Evolutionary conservation across 2,329 filamentous ascomycete species (phyloP).

Genomic region (Stemphylium beticola): DNA sequence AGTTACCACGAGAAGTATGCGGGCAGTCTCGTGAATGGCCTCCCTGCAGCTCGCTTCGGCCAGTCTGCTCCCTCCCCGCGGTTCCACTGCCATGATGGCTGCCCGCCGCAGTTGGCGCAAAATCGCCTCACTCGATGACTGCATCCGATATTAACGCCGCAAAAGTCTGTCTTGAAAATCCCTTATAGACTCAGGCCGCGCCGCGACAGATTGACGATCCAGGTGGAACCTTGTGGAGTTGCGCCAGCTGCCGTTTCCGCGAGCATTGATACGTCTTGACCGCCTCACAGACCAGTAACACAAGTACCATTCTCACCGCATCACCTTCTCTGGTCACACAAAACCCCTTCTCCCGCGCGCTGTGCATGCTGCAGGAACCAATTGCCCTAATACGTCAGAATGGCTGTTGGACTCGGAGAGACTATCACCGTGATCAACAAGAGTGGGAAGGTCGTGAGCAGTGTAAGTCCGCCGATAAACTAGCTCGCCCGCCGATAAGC

Average conservation of each 20-base stretch:
- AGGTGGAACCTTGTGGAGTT: constrained; percentile 34
- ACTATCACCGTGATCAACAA: constrained; percentile 90
- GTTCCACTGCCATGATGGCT: constrained; percentile 31
- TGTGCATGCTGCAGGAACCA: constrained; percentile 31
- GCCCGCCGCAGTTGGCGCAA: constrained; percentile 15
- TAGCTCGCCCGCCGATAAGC: constrained; percentile 15
- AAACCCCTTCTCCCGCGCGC: constrained; percentile 28
- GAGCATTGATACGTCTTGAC: constrained; percentile 40
- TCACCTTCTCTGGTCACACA: constrained; percentile 23
- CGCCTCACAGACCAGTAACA: constrained; percentile 29
- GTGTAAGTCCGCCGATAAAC: constrained; percentile 61
- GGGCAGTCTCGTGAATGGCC: constrained; percentile 35
- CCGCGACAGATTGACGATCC: constrained; percentile 17
- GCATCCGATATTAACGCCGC: constrained; percentile 13
- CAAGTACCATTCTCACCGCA: constrained; percentile 25
- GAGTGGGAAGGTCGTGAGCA: constrained; percentile 89
- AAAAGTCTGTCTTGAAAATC: background rate
- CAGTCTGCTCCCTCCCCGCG: constrained; percentile 18
- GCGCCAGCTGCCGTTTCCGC: constrained; percentile 29
- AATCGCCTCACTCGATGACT: constrained; percentile 36
- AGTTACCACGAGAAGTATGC: constrained; percentile 32
- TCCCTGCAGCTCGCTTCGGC: constrained; percentile 22
- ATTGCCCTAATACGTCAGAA: constrained; percentile 23
- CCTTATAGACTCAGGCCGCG: constrained; percentile 13
- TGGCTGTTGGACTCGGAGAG: constrained; percentile 64